These are phyloP conservation scores for Pharus latifolius DNA, from an alignment of 176 grass and related monocot species.

Conservation along the genomic window DNA sequence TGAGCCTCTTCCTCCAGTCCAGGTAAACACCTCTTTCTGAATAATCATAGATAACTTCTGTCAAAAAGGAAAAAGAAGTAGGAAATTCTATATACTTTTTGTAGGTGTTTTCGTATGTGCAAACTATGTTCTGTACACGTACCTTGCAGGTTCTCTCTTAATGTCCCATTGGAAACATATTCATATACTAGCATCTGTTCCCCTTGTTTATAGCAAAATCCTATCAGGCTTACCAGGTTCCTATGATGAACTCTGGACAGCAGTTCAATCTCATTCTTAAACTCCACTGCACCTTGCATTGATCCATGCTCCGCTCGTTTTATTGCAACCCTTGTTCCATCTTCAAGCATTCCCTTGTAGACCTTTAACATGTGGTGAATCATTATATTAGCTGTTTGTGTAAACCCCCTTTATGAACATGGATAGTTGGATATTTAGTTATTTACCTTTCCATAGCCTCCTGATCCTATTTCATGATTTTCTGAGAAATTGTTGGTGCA, in stretches of 20 bases:
- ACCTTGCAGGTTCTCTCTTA: slow-evolving; percentile 72
- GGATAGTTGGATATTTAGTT: neutral
- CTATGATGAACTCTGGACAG: slow-evolving; percentile 88
- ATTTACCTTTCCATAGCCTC: slow-evolving; percentile 83
- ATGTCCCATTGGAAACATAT: slow-evolving; percentile 62
- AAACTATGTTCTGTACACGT: slow-evolving; percentile 1
- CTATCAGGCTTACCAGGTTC: slow-evolving; percentile 72
- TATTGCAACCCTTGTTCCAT: slow-evolving; percentile 55
- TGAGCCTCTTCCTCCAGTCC: slow-evolving; percentile 74
- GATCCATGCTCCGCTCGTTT: slow-evolving; percentile 76
- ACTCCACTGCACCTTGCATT: slow-evolving; percentile 75
- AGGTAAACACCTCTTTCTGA: slow-evolving; percentile 47
- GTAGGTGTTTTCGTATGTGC: neutral
- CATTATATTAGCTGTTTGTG: neutral
- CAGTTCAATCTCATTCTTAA: slow-evolving; percentile 93
- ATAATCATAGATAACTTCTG: neutral
- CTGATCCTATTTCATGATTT: slow-evolving; percentile 61
- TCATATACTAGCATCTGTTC: slow-evolving; percentile 94
- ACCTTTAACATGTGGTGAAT: slow-evolving; percentile 39
- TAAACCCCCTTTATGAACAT: neutral
- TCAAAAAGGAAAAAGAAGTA: neutral
- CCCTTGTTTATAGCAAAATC: slow-evolving; percentile 83
- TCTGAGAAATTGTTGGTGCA: slow-evolving; percentile 68
- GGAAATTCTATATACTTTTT: neutral
- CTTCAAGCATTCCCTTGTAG: slow-evolving; percentile 60